phyloP scores from a whole-genome alignment of 768 basidiomycete species.

The Paxillus involutus region DNA sequence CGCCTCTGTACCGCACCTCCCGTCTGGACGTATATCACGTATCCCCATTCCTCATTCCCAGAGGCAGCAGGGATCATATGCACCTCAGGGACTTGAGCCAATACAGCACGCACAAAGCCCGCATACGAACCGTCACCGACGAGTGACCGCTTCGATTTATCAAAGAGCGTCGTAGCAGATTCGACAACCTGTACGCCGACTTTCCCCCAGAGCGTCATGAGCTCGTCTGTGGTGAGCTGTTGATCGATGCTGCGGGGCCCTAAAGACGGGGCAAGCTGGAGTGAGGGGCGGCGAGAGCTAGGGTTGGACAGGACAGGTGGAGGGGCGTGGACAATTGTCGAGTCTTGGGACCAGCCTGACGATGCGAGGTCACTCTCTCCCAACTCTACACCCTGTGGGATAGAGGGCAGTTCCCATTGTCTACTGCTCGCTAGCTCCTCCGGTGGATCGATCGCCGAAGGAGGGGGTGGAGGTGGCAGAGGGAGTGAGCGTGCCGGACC shows the following conservation, averaged over 20 bases:
- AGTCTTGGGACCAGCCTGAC: constrained; percentile 64
- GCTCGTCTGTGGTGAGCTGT: constrained; percentile 57
- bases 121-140: constrained; percentile 84
- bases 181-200: constrained; percentile 77
- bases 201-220: constrained; percentile 68
- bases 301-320: constrained; percentile 16
- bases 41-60: constrained; percentile 54
- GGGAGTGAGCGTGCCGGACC: constrained; percentile 16
- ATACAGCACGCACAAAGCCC: constrained; percentile 71
- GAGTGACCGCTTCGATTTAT: constrained; percentile 74
- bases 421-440: constrained; percentile 39
- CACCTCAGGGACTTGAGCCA: constrained; percentile 67
- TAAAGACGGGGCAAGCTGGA: constrained; percentile 15
- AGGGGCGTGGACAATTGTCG: constrained; percentile 34
- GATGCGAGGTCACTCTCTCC: constrained; percentile 48
- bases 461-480: constrained; percentile 40
- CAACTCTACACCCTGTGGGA: constrained; percentile 56
- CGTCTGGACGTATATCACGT: constrained; percentile 74
- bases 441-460: constrained; percentile 32
- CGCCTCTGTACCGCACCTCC: constrained; percentile 67
- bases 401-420: constrained; percentile 68
- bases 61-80: constrained; percentile 33
- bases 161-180: constrained; percentile 62
- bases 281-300: constrained; percentile 6
- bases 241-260: constrained; percentile 25